Percentiles rank a stretch among this genome's conserved stretches.
phyloP scores from a whole-genome alignment of 164 flowering plant genomes.

The Stephania yunnanensis region DNA sequence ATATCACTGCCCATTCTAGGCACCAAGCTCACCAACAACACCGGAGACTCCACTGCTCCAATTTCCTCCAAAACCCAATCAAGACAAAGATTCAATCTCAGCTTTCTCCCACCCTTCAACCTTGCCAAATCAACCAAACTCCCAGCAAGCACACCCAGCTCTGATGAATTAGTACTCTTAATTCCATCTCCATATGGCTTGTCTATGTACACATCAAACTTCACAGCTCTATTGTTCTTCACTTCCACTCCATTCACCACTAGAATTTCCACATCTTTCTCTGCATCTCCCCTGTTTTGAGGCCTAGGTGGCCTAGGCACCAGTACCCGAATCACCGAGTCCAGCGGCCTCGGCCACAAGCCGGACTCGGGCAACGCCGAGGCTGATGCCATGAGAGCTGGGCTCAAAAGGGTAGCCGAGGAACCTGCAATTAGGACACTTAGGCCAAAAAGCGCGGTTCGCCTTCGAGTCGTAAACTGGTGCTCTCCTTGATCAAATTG shows the following conservation, averaged over 20 bases:
- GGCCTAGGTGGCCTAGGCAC: slow-evolving; percentile 13
- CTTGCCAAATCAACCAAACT: slow-evolving; percentile 9
- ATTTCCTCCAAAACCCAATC: slow-evolving; percentile 7
- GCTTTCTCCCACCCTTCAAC: not conserved
- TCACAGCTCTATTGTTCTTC: not conserved
- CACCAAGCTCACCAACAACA: slow-evolving; percentile 8
- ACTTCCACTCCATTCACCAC: slow-evolving; percentile 1
- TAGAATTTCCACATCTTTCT: not conserved
- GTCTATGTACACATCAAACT: slow-evolving; percentile 14
- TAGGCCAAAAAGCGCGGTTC: not conserved
- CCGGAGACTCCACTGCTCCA: slow-evolving; percentile 3
- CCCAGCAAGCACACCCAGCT: slow-evolving; percentile 13
- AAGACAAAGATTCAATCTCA: slow-evolving; percentile 5
- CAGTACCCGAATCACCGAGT: not conserved
- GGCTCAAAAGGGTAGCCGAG: not conserved
- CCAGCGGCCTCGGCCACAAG: not conserved
- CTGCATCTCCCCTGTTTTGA: not conserved
- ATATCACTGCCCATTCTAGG: slow-evolving; percentile 10
- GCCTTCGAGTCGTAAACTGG: not conserved
- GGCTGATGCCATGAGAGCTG: not conserved
- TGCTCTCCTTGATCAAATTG: not conserved
- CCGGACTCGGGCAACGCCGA: slow-evolving; percentile 5
- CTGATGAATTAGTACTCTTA: not conserved
- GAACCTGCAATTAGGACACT: not conserved
- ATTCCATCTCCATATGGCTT: slow-evolving; percentile 1